These are phyloP conservation scores for Stephania japonica DNA, from an alignment of 164 flowering plant species.

Conservation along the genomic window DNA sequence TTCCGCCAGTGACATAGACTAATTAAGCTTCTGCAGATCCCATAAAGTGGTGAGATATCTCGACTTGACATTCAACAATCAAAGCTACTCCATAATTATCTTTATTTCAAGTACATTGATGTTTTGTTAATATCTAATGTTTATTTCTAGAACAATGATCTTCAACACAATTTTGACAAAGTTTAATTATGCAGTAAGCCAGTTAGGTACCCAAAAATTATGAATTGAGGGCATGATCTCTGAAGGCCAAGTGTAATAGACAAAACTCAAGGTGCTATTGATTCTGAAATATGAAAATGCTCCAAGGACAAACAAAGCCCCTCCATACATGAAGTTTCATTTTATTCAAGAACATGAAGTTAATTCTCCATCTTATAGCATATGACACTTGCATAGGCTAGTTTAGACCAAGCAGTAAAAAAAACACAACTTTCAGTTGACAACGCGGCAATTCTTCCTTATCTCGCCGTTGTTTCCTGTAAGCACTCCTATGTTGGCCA, in stretches of 20 bases:
- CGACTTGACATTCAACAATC: no score
- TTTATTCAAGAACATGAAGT: neutral
- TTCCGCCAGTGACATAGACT: no score
- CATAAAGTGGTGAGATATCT: no score
- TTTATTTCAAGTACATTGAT: no score
- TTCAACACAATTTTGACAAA: no score
- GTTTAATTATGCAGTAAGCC: no score
- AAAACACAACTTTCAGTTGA: slow-evolving; percentile 22
- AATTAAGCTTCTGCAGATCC: no score
- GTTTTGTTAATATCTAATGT: no score
- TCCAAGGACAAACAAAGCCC: no score
- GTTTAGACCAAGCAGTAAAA: neutral
- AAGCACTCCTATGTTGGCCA: slow-evolving; percentile 49
- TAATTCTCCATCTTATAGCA: neutral
- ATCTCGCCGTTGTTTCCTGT: slow-evolving; percentile 57
- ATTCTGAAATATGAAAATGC: neutral
- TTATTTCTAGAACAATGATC: no score
- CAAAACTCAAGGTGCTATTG: neutral
- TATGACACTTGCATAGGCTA: neutral
- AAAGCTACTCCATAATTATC: no score
- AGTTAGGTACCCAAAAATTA: no score
- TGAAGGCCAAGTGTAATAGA: neutral
- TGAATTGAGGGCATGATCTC: neutral
- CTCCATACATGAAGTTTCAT: neutral
- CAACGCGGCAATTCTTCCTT: slow-evolving; percentile 52